Percentiles rank a stretch among this genome's conserved stretches.
phyloP scores from a whole-genome alignment of 2,329 filamentous ascomycete species.

The Aureobasidium zeae region DNA sequence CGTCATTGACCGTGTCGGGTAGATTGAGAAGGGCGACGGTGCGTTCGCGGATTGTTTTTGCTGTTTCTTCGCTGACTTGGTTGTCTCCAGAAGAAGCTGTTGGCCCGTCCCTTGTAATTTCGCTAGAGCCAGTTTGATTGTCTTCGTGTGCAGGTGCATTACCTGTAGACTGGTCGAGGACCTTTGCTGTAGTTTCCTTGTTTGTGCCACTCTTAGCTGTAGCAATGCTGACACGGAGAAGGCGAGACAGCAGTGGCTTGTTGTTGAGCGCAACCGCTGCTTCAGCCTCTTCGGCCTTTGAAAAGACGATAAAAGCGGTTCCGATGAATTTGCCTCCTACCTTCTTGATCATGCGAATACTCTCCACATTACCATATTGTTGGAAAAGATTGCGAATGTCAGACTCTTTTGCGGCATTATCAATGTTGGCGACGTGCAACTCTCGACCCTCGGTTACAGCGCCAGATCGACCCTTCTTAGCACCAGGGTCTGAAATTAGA shows the following conservation, averaged over 20 bases:
- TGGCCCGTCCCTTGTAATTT: constrained; percentile 17
- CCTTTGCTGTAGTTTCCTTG: constrained; percentile 17
- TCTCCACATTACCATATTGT: constrained; percentile 66
- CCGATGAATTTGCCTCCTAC: constrained; percentile 63
- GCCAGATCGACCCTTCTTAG: constrained; percentile 69
- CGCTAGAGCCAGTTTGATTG: constrained; percentile 16
- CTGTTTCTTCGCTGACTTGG: constrained; percentile 19
- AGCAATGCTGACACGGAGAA: constrained; percentile 28
- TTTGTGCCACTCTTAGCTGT: constrained; percentile 17
- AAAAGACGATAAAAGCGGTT: constrained; percentile 70
- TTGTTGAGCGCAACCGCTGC: constrained; percentile 28
- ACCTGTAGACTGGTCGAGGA: constrained; percentile 10
- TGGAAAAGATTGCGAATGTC: constrained; percentile 64
- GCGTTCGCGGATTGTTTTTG: constrained; percentile 41
- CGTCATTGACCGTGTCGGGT: constrained; percentile 86
- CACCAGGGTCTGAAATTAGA: constrained; percentile 74
- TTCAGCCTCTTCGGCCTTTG: constrained; percentile 40
- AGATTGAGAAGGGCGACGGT: constrained; percentile 77
- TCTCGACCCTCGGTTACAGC: constrained; percentile 81
- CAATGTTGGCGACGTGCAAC: constrained; percentile 74
- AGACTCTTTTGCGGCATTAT: constrained; percentile 65
- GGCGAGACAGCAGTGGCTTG: constrained; percentile 28
- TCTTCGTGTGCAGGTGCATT: constrained; percentile 16
- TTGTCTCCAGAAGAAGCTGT: constrained; percentile 23
- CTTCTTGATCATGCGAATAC: constrained; percentile 61